phyloP scores from a whole-genome alignment of 2,329 filamentous ascomycete species.

The Daldinia sp. region DNA sequence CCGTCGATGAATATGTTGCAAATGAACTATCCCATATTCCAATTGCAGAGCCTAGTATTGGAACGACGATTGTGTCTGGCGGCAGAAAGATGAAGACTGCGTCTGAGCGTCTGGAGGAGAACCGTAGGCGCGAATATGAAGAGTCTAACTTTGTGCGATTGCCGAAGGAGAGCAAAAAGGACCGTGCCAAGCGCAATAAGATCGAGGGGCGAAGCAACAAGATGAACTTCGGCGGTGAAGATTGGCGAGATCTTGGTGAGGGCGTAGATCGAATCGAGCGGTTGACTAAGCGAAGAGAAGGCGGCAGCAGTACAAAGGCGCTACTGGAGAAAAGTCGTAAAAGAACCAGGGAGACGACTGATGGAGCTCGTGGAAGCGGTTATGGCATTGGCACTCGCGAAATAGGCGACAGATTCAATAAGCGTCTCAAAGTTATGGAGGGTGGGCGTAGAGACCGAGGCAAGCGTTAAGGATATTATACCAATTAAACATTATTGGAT shows the following conservation, averaged over 20 bases:
- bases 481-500: background rate
- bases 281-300: slow-evolving; percentile 78
- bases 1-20: slow-evolving; percentile 91
- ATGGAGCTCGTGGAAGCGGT: slow-evolving; percentile 76
- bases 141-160: slow-evolving; percentile 92
- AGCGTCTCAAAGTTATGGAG: slow-evolving; percentile 70
- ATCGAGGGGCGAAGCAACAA: slow-evolving; percentile 62
- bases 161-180: slow-evolving; percentile 89
- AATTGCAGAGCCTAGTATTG: slow-evolving; percentile 87
- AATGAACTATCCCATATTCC: slow-evolving; percentile 87
- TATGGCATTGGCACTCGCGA: slow-evolving; percentile 59
- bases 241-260: slow-evolving; percentile 88
- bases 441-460: slow-evolving; percentile 56
- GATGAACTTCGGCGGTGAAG: slow-evolving; percentile 88
- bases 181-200: slow-evolving; percentile 73
- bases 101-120: slow-evolving; percentile 80
- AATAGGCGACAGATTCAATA: slow-evolving; percentile 81
- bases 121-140: slow-evolving; percentile 86
- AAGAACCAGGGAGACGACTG: slow-evolving; percentile 74
- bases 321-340: slow-evolving; percentile 89
- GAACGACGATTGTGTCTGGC: slow-evolving; percentile 84
- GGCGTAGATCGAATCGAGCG: slow-evolving; percentile 88
- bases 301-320: slow-evolving; percentile 67
- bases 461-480: slow-evolving; percentile 43
- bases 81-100: slow-evolving; percentile 84